phyloP scores from a whole-genome alignment of 305 asterid species.

The Striga hermonthica region DNA sequence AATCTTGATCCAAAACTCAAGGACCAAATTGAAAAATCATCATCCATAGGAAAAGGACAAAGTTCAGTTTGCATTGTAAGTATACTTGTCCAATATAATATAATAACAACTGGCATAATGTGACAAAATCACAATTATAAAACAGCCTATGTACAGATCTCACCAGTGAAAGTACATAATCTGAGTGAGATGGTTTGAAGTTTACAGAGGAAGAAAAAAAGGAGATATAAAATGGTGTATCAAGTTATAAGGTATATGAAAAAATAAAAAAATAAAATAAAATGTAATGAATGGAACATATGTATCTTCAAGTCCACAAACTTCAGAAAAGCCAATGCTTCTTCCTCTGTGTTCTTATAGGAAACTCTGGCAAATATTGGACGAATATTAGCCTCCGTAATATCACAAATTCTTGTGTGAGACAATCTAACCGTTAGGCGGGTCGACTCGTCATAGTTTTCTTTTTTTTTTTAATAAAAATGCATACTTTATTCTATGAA shows the following conservation, averaged over 20 bases:
- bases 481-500: too few species aligned
- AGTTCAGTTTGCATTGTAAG: neutral
- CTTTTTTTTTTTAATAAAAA: too few species aligned
- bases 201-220: conserved; percentile 3
- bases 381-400: conserved; percentile 17
- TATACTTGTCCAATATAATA: neutral
- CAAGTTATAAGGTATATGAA: conserved; percentile 18
- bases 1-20: conserved; percentile 8
- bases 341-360: conserved; percentile 56
- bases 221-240: conserved; percentile 22
- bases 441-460: too few species aligned
- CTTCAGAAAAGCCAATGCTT: conserved; percentile 81
- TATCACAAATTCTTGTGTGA: too few species aligned
- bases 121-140: neutral
- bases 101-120: neutral
- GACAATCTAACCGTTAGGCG: too few species aligned
- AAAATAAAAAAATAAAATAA: conserved; percentile 18
- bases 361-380: conserved; percentile 58
- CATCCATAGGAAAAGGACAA: neutral
- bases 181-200: conserved; percentile 13
- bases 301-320: conserved; percentile 11
- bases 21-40: neutral
- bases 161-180: conserved; percentile 16
- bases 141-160: conserved; percentile 1
- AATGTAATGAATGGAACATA: neutral